Evolutionary conservation across 2,329 filamentous ascomycete species (phyloP), one percentile per base, ranked within the genome.

Genomic region (Grosmannia penicillata): DNA sequence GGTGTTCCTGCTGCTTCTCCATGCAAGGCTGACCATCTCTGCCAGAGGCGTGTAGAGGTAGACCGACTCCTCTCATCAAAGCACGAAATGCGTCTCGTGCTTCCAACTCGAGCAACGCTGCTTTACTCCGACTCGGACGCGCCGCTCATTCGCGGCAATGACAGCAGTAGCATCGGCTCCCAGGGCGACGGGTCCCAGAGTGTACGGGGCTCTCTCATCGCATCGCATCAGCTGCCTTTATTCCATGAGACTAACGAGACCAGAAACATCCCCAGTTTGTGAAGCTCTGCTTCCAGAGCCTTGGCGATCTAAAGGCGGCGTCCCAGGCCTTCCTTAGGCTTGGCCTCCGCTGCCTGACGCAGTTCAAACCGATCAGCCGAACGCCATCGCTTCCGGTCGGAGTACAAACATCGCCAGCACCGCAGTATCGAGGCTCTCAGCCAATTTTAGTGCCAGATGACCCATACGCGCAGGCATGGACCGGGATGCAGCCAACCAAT

Each of bases 201-300:
- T 21, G 42, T n/a, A 33, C 35, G 17, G 17, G n/a, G n/a, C n/a
- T n/a, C n/a, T n/a, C n/a, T n/a, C n/a, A n/a, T n/a, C n/a, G n/a
- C n/a, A n/a, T n/a, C n/a, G n/a, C n/a, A n/a, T n/a, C n/a, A n/a
- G n/a, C n/a, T n/a, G n/a, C n/a, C n/a, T n/a, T n/a, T n/a, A n/a
- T n/a, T n/a, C n/a, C n/a, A n/a, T n/a, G n/a, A n/a, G n/a, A n/a
- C 36, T 36, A 30, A 37, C n/a, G 4, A 15, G 10, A 1, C 17
- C 14, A 41, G 38, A 39, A 38, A 15, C 28, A n/a, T 10, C 28
- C 41, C 8, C 40, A 38, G 8, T 43, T 41, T 22, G 29, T 47
- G 21, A 46, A 41, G 39, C 32, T 47, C 11, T 47, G 44, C 22
- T 47, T 47, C n/a, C 36, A 39, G n/a, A 42, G 42, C n/a, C 37